A percentile compares a stretch with the other conserved stretches of the same genome.
phyloP scores from a whole-genome alignment of 306 rosid species.

The Pachyrhizus erosus region DNA sequence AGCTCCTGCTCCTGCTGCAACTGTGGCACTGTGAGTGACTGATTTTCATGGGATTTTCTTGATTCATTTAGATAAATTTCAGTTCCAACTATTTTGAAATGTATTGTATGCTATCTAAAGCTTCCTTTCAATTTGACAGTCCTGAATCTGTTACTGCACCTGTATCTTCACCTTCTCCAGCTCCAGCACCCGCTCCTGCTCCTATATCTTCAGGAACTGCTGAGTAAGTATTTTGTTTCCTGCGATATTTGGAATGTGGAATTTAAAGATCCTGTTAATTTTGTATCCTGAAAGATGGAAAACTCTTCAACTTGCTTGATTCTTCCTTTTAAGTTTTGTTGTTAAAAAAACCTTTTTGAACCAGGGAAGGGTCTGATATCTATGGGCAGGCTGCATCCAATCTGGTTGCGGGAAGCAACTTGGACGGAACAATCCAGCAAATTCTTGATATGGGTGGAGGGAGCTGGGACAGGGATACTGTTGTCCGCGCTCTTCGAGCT shows the following conservation, averaged over 20 bases:
- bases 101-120: neutral
- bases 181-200: conserved; percentile 27
- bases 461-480: conserved; percentile 93
- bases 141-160: conserved; percentile 40
- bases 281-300: conserved; percentile 19
- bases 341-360: conserved; percentile 33
- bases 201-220: conserved; percentile 46
- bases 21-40: conserved; percentile 59
- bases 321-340: conserved; percentile 24
- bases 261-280: neutral
- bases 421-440: conserved; percentile 82
- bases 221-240: conserved; percentile 51
- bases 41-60: conserved; percentile 2
- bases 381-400: conserved; percentile 91
- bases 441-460: conserved; percentile 94
- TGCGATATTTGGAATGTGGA: neutral
- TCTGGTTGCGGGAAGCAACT: conserved; percentile 84
- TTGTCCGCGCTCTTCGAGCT: conserved; percentile 88
- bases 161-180: neutral
- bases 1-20: conserved; percentile 56
- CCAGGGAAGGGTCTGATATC: conserved; percentile 69
- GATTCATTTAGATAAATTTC: neutral
- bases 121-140: conserved; percentile 53
- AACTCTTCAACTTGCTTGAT: neutral
- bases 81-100: conserved; percentile 17